phyloP scores from a whole-genome alignment of 805 yeast genomes.

The Komagataella pseudopastoris region DNA sequence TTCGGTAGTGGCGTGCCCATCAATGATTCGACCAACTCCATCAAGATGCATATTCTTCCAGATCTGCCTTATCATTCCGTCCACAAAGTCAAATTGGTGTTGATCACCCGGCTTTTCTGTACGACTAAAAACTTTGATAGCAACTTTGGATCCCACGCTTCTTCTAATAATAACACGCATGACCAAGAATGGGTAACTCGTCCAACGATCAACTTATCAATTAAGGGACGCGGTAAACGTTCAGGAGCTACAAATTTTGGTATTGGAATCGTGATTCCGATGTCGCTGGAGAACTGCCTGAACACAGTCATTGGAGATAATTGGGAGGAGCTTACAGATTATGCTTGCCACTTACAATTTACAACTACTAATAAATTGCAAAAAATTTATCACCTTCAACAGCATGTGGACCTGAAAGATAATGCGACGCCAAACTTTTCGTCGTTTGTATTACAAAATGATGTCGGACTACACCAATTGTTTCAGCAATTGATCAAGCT shows the following conservation, averaged over 20 bases:
- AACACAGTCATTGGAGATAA: constrained; percentile 30
- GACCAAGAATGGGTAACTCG: not conserved
- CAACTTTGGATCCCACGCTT: not conserved
- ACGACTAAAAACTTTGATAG: constrained; percentile 11
- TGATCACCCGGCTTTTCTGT: constrained; percentile 31
- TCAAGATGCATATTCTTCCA: constrained; percentile 36
- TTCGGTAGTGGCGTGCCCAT: constrained; percentile 41
- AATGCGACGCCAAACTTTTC: constrained; percentile 20
- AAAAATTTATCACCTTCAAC: not conserved
- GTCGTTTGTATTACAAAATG: constrained; percentile 24
- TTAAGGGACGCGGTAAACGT: not conserved
- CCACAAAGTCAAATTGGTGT: not conserved
- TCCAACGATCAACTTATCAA: not conserved
- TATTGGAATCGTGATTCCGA: constrained; percentile 34
- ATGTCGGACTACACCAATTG: constrained; percentile 25
- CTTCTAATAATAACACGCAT: not conserved
- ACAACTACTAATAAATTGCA: constrained; percentile 24
- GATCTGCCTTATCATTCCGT: constrained; percentile 24
- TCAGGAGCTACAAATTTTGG: constrained; percentile 22
- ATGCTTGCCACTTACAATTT: constrained; percentile 24
- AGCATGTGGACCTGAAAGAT: constrained; percentile 15
- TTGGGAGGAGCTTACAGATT: constrained; percentile 33
- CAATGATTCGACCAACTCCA: constrained; percentile 26
- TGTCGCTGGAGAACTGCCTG: constrained; percentile 18
- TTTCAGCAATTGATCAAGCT: constrained; percentile 23